Percentiles rank a stretch among this genome's conserved stretches.
Conservation (phyloP, 495 filamentous ascomycete species). For the Neurospora sp. region DNA sequence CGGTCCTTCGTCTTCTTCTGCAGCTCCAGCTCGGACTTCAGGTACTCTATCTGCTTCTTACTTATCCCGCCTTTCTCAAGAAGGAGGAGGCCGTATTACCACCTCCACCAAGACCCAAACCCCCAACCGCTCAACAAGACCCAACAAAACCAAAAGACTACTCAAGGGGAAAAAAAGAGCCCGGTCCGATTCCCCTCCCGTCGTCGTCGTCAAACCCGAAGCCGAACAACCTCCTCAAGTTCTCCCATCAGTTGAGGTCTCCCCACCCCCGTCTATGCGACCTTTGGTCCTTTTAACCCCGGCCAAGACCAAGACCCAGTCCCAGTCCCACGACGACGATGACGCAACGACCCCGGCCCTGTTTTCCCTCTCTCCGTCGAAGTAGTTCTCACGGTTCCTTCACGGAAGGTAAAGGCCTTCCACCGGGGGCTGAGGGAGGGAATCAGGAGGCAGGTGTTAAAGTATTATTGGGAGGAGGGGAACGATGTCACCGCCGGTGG, state of each 20-base stretch:
- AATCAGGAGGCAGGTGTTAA: not conserved
- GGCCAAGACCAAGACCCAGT: not conserved
- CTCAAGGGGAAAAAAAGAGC: not conserved
- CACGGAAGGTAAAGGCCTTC: not conserved
- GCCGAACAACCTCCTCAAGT: not conserved
- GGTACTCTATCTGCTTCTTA: not conserved
- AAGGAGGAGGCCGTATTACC: not conserved
- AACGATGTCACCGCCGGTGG: not conserved
- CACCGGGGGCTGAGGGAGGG: not conserved
- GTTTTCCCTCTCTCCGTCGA: not conserved
- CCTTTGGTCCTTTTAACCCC: not conserved
- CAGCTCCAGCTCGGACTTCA: not conserved
- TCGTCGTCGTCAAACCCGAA: not conserved
- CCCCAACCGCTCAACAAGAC: not conserved
- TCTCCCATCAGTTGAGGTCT: not conserved
- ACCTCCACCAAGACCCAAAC: not conserved
- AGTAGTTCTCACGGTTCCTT: not conserved
- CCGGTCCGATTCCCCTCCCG: too few relatives aligned
- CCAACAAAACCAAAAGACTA: too few relatives aligned
- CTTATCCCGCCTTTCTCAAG: not conserved
- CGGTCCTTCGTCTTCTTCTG: not conserved
- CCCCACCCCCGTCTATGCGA: not conserved
- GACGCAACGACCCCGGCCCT: too few relatives aligned
- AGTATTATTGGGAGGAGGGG: not conserved
- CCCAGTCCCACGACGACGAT: too few relatives aligned